Percentiles rank a stretch among this genome's conserved stretches.
phyloP scores from a whole-genome alignment of 1,284 basidiomycete species.

The Fistulinella staudtii region DNA sequence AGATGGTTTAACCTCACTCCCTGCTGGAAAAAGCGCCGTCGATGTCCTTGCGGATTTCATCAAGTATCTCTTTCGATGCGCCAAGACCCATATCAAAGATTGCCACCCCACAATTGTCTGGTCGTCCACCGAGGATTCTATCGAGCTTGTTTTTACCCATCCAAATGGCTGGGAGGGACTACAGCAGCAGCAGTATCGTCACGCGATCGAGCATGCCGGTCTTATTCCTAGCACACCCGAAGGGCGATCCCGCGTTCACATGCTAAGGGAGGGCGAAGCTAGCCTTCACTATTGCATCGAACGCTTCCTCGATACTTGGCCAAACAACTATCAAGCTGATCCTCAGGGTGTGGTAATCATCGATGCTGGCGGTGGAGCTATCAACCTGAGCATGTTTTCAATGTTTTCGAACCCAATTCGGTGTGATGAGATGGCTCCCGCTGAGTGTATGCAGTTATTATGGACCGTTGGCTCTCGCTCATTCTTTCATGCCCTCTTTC shows the following conservation, averaged over 20 bases:
- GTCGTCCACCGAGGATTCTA: constrained; percentile 25
- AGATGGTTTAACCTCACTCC: constrained; percentile 38
- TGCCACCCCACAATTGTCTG: constrained; percentile 33
- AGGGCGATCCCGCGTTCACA: constrained; percentile 12
- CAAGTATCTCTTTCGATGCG: constrained; percentile 42
- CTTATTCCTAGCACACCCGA: constrained; percentile 23
- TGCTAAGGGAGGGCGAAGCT: constrained; percentile 25
- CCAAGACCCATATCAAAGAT: constrained; percentile 42
- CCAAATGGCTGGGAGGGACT: constrained; percentile 40
- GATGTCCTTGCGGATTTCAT: constrained; percentile 50
- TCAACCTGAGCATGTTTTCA: not conserved
- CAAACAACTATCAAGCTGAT: constrained; percentile 28
- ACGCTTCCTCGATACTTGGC: not conserved
- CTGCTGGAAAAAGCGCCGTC: constrained; percentile 38
- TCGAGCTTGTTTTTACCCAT: constrained; percentile 35
- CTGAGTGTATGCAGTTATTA: not conserved
- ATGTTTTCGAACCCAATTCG: not conserved
- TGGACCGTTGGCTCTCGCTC: not conserved
- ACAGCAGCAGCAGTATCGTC: constrained; percentile 31
- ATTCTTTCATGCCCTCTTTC: not conserved
- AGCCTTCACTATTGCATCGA: constrained; percentile 20
- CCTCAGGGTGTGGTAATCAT: constrained; percentile 45
- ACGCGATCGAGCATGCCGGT: constrained; percentile 30
- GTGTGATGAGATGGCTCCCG: not conserved
- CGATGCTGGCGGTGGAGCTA: constrained; percentile 24